Evolutionary conservation across 192 early-diverging fungal genomes (phyloP), one percentile per base, ranked within the genome.

Genomic region (Coemansia sp.): DNA sequence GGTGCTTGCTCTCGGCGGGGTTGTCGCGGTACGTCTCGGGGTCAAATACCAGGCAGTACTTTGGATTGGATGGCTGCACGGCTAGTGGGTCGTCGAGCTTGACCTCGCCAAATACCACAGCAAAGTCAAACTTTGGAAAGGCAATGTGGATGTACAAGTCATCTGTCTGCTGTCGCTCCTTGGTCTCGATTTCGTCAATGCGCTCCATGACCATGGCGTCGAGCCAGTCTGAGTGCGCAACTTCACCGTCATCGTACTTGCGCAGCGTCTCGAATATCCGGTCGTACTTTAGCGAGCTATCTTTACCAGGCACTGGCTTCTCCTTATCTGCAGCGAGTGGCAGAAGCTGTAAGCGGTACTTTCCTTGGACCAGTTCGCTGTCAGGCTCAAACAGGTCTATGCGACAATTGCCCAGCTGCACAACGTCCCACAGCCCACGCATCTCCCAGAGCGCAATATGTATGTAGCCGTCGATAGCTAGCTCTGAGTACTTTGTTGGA

Each of bases 101-200:
- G 41, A 84, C 70, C 67, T 99, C 96, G 70, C 94, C 90, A 84
- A 89, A 96, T 16, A 97, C 90, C n/a, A 98, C 85, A 3, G 96
- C 94, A 83, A 99, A 98, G 79, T 98, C 96, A 79, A 98, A 99
- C 70, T 90, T 91, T 2, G 97, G 96, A 31, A 99, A 86, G 52
- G 96, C 91, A 22, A 99, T 86, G 74, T 94, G 95, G 3, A 99
- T 86, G 67, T 88, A 91, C 55, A 93, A 73, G 10, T 89, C 82
- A 1, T 66, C 43, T n/a, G 64, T 80, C 41, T 73, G 86, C 66
- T 78, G 86, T 84, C 88, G 79, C 60, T 74, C 57, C 22, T 27
- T 66, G 12, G 90, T 84, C 65, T 94, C 88, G 43, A 96, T 90
- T 60, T 90, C 86, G 57, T 94, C 93, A 34, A 98, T 96, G 73